Percentiles rank a stretch among this genome's conserved stretches.
Conservation (phyloP, 2,329 filamentous ascomycete species). For the Sarocladium strictum region DNA sequence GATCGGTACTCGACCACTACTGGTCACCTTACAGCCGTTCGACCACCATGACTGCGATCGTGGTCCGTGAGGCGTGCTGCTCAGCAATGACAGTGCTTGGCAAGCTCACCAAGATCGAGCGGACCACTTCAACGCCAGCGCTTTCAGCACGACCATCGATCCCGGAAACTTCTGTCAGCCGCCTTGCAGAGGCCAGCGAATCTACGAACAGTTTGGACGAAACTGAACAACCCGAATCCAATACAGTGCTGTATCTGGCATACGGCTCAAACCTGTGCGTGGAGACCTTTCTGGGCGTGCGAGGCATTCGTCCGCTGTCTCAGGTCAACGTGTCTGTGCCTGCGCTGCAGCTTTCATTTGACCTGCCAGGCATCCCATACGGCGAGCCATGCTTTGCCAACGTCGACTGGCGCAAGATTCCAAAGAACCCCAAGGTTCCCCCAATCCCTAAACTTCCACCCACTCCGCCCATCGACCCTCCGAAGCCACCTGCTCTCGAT, state of each 20-base stretch:
- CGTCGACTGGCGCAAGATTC: constrained; percentile 54
- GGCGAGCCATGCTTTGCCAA: constrained; percentile 90
- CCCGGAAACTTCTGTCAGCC: constrained; percentile 22
- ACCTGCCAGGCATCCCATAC: constrained; percentile 82
- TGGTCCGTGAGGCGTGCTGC: not conserved
- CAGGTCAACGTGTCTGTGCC: constrained; percentile 79
- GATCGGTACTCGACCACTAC: not conserved
- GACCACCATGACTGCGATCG: not conserved
- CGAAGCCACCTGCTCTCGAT: constrained; percentile 18
- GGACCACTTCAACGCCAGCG: constrained; percentile 19
- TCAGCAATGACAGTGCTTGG: constrained; percentile 16
- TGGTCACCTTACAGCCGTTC: not conserved
- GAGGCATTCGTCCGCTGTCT: constrained; percentile 76
- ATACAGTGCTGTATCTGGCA: constrained; percentile 71
- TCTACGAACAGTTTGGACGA: constrained; percentile 15
- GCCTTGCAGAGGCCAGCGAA: constrained; percentile 20
- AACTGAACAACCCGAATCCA: constrained; percentile 16
- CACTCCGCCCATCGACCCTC: constrained; percentile 10
- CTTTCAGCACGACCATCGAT: constrained; percentile 21
- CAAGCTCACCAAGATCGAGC: constrained; percentile 18
- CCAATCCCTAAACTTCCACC: constrained; percentile 5
- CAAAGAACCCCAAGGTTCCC: constrained; percentile 24
- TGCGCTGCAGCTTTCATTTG: constrained; percentile 71
- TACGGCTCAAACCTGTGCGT: constrained; percentile 87
- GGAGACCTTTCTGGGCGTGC: constrained; percentile 70